A percentile compares a stretch with the other conserved stretches of the same genome.
Conservation (phyloP, 2,329 filamentous ascomycete species). For the Fusarium sp. region DNA sequence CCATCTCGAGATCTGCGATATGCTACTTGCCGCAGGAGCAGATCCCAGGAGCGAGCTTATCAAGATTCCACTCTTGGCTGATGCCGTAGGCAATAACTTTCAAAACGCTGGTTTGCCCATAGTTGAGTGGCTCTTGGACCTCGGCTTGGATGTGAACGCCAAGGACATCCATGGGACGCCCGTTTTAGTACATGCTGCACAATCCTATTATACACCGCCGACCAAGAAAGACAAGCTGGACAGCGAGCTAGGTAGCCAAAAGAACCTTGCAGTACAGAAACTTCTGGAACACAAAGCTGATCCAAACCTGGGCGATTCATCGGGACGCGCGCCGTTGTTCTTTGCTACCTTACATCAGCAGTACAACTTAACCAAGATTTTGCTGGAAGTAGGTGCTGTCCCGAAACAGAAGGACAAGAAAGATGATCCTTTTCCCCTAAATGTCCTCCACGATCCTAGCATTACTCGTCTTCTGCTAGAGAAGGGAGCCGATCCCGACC, state of each 20-base stretch:
- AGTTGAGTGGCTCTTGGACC: neutral
- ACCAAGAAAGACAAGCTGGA: neutral
- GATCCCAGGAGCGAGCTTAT: neutral
- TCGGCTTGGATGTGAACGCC: constrained; percentile 4
- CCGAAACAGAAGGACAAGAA: neutral
- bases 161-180: neutral
- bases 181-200: neutral
- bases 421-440: neutral
- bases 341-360: accelerated
- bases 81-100: accelerated
- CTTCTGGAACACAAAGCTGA: neutral
- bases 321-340: neutral
- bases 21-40: neutral
- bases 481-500: neutral
- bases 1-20: neutral
- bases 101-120: accelerated
- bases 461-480: neutral
- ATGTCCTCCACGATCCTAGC: neutral
- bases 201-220: too few species aligned
- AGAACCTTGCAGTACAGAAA: neutral
- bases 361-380: accelerated
- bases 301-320: accelerated
- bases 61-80: neutral
- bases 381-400: neutral
- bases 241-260: neutral